These are phyloP conservation scores for Trypanosoma conorhini DNA, from an alignment of 208 protist species.

Conservation along the genomic window DNA sequence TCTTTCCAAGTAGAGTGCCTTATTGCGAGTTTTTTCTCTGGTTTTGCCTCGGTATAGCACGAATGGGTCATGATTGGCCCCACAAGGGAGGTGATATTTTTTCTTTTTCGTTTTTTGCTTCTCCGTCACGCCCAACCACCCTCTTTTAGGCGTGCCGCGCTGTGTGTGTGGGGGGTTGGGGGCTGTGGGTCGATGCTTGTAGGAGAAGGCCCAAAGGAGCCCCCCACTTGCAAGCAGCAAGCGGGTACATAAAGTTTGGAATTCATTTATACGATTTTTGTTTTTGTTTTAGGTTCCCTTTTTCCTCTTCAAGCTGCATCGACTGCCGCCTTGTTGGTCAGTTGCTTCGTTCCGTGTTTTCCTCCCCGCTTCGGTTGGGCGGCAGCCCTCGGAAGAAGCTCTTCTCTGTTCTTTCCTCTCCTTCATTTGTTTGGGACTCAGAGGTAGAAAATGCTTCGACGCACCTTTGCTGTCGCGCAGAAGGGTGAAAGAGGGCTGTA, in stretches of 20 bases:
- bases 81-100: neutral
- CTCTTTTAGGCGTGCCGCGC: neutral
- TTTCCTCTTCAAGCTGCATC: neutral
- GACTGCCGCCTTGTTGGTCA: neutral
- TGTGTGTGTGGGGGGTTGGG: neutral
- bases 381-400: neutral
- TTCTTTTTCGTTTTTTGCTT: neutral
- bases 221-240: neutral
- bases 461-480: constrained; percentile 30
- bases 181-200: neutral
- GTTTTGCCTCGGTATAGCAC: too few relatives aligned
- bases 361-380: neutral
- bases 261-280: neutral
- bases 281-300: neutral
- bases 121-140: too few relatives aligned
- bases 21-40: too few relatives aligned
- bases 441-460: constrained; percentile 31
- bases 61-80: too few relatives aligned
- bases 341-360: neutral
- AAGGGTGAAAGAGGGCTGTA: constrained; percentile 72
- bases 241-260: neutral
- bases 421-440: neutral
- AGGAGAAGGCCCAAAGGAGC: neutral
- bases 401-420: constrained; percentile 7
- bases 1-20: too few relatives aligned